These are phyloP conservation scores for Aspergillus amoenus DNA, from an alignment of 2,329 filamentous ascomycete species.

Conservation along the genomic window DNA sequence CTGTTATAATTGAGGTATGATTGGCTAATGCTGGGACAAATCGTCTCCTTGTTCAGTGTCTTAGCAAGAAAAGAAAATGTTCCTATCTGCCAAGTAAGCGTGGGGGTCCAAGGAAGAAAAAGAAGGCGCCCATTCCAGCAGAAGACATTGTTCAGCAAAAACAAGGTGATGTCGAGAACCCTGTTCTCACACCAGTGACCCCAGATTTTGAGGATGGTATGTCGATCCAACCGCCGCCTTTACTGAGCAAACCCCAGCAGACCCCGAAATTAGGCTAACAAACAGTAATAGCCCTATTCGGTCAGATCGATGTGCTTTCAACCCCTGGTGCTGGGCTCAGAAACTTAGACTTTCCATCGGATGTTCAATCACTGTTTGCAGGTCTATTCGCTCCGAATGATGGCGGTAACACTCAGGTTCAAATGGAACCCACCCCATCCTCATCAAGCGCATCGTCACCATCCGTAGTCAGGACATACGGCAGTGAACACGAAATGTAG, in stretches of 20 bases:
- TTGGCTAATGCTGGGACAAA: constrained; percentile 3
- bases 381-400: constrained; percentile 32
- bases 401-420: constrained; percentile 23
- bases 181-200: constrained; percentile 20
- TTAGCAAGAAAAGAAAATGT: constrained; percentile 40
- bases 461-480: constrained; percentile 39
- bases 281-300: constrained; percentile 36
- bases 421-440: constrained; percentile 30
- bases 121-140: constrained; percentile 25
- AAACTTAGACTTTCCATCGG: constrained; percentile 38
- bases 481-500: constrained; percentile 43
- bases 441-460: constrained; percentile 26
- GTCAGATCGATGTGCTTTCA: constrained; percentile 42
- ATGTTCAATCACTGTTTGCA: constrained; percentile 41
- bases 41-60: constrained; percentile 31
- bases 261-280: constrained; percentile 21
- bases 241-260: background rate
- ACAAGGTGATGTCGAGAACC: constrained; percentile 22
- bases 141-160: constrained; percentile 21
- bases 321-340: constrained; percentile 41
- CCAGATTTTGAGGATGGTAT: constrained; percentile 35
- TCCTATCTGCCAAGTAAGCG: constrained; percentile 46
- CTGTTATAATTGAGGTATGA: background rate
- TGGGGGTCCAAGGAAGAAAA: constrained; percentile 46
- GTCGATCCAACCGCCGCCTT: constrained; percentile 11